phyloP scores from a whole-genome alignment of 1,284 basidiomycete species.

The Irpex sp. region DNA sequence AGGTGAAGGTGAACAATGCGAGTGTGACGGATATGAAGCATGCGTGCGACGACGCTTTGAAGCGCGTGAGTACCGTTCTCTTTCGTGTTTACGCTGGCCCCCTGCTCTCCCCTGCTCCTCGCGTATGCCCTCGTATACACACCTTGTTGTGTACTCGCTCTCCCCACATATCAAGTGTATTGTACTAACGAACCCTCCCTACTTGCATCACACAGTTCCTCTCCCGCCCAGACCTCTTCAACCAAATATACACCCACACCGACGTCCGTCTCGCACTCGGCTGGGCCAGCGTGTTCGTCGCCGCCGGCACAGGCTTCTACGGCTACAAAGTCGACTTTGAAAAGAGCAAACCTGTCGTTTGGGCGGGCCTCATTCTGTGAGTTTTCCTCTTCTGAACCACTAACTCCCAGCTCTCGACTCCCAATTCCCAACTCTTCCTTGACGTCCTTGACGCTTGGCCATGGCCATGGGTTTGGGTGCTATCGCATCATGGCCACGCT shows the following conservation, averaged over 20 bases:
- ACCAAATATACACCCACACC: constrained; percentile 80
- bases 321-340: constrained; percentile 86
- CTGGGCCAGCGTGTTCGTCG: constrained; percentile 79
- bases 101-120: not conserved
- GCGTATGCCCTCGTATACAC: not conserved
- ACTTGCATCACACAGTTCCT: constrained; percentile 56
- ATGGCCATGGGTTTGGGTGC: not conserved
- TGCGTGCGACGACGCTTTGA: constrained; percentile 86
- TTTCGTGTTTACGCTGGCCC: not conserved
- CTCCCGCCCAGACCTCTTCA: constrained; percentile 77
- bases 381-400: constrained; percentile 24
- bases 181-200: too few relatives aligned
- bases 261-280: constrained; percentile 83
- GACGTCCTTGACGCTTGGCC: too few relatives aligned
- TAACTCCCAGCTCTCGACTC: not conserved
- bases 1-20: constrained; percentile 82
- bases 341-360: constrained; percentile 75
- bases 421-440: too few relatives aligned
- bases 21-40: constrained; percentile 83
- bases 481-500: not conserved
- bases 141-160: too few relatives aligned
- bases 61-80: constrained; percentile 60
- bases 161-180: too few relatives aligned
- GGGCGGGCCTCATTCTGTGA: constrained; percentile 73
- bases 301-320: constrained; percentile 77